Percentiles rank a stretch among this genome's conserved stretches.
These are phyloP conservation scores for Phalaenopsis aphrodite DNA, from an alignment of 106 monocot species.

Conservation along the genomic window DNA sequence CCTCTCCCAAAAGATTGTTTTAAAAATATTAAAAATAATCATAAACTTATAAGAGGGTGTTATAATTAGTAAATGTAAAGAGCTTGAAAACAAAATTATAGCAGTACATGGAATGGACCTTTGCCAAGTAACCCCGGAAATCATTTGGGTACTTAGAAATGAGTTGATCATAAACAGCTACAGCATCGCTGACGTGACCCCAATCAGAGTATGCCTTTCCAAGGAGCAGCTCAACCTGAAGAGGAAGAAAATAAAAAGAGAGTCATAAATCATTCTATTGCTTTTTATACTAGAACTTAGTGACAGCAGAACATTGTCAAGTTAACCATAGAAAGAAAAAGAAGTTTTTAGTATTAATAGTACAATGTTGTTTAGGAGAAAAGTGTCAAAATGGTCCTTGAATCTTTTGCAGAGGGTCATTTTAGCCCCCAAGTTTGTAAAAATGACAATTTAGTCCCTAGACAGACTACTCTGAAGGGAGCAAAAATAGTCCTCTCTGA, in stretches of 20 bases:
- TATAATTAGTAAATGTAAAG: no score
- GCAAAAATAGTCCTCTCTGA: no score
- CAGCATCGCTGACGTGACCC: constrained; percentile 89
- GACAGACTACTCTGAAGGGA: no score
- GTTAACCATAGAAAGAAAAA: not conserved
- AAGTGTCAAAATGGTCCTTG: no score
- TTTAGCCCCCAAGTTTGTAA: no score
- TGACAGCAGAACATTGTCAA: not conserved
- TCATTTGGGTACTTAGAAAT: constrained; percentile 73
- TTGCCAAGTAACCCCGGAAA: constrained; percentile 90
- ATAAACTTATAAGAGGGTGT: not conserved
- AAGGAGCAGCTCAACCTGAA: constrained; percentile 86
- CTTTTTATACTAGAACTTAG: not conserved
- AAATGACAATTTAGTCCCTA: no score
- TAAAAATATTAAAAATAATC: not conserved
- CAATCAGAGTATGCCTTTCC: constrained; percentile 94
- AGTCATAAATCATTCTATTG: no score
- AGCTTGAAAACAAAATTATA: not conserved
- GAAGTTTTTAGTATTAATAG: not conserved
- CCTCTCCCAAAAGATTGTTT: not conserved
- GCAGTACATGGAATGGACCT: constrained; percentile 29
- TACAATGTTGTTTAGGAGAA: not conserved
- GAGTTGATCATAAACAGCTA: constrained; percentile 85
- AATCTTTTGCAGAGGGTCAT: no score
- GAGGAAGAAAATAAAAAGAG: not conserved